These are phyloP conservation scores for Metschnikowia gruessii DNA, from an alignment of 805 yeast genomes.

Conservation along the genomic window DNA sequence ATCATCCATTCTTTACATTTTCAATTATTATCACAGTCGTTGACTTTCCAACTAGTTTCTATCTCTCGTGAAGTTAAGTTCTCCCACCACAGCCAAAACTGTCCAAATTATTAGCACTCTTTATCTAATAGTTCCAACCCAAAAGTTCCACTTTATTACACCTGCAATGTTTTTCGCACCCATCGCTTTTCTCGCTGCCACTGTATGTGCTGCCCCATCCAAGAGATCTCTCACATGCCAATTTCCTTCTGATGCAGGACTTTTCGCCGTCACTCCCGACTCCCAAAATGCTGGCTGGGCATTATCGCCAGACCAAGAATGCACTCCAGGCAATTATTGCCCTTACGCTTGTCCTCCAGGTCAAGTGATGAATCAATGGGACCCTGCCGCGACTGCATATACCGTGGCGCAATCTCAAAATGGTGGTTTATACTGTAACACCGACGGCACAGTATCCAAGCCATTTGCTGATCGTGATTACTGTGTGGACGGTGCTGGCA, in stretches of 20 bases:
- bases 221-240: conserved; percentile 48
- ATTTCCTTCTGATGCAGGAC: conserved; percentile 65
- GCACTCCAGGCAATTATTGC: conserved; percentile 77
- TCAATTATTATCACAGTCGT: not conserved
- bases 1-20: not conserved
- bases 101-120: no score
- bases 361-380: conserved; percentile 86
- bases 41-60: no score
- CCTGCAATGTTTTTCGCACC: conserved; percentile 16
- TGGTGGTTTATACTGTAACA: conserved; percentile 81
- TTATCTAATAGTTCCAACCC: not conserved
- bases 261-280: conserved; percentile 62
- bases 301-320: conserved; percentile 66
- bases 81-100: not conserved
- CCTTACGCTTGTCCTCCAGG: conserved; percentile 94
- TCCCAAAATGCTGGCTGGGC: conserved; percentile 84
- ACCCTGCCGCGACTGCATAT: conserved; percentile 67
- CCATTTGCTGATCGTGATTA: conserved; percentile 56
- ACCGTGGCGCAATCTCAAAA: conserved; percentile 72
- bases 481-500: conserved; percentile 77
- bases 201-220: conserved; percentile 27
- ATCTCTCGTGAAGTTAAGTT: not conserved
- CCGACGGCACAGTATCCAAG: conserved; percentile 62
- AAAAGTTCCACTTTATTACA: no score
- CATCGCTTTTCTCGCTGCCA: conserved; percentile 20